Conservation (phyloP, 495 filamentous ascomycete genomes). For the Poronia punctata region DNA sequence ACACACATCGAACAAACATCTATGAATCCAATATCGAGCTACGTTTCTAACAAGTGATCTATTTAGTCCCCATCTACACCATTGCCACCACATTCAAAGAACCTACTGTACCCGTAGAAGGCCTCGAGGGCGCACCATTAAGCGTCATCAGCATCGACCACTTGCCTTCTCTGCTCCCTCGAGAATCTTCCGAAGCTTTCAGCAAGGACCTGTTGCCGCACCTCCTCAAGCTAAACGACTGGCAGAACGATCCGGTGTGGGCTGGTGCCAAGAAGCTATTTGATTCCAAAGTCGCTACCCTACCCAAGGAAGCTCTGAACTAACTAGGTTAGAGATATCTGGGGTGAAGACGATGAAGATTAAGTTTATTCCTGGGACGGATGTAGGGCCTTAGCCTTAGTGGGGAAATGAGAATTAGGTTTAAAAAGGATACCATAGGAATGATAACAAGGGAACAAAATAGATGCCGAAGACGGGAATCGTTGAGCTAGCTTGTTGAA, state of each 20-base stretch:
- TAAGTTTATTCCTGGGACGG: too few relatives aligned
- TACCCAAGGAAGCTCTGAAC: slow-evolving; percentile 48
- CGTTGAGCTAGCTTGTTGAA: too few relatives aligned
- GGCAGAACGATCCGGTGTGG: slow-evolving; percentile 71
- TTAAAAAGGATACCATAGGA: too few relatives aligned
- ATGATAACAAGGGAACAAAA: too few relatives aligned
- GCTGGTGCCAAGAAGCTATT: slow-evolving; percentile 75
- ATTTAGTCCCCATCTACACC: slow-evolving; percentile 74
- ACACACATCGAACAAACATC: too few relatives aligned
- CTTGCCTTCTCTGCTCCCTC: slow-evolving; percentile 75
- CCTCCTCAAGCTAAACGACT: slow-evolving; percentile 69
- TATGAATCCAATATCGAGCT: background rate
- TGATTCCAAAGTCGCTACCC: slow-evolving; percentile 70
- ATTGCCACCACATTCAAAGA: slow-evolving; percentile 74
- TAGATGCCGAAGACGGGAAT: too few relatives aligned
- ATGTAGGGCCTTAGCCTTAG: too few relatives aligned
- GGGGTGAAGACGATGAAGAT: too few relatives aligned
- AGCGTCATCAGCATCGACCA: slow-evolving; percentile 87
- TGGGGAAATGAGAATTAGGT: too few relatives aligned
- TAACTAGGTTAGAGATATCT: too few relatives aligned
- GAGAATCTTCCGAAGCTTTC: slow-evolving; percentile 85
- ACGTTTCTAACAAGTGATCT: slow-evolving; percentile 9
- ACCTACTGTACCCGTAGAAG: slow-evolving; percentile 70
- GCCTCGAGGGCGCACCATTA: slow-evolving; percentile 50
- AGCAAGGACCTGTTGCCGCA: slow-evolving; percentile 71